A percentile compares a stretch with the other conserved stretches of the same genome.
These are phyloP conservation scores for Coemansia javaensis DNA, from an alignment of 192 early-diverging fungal genomes.

Conservation along the genomic window DNA sequence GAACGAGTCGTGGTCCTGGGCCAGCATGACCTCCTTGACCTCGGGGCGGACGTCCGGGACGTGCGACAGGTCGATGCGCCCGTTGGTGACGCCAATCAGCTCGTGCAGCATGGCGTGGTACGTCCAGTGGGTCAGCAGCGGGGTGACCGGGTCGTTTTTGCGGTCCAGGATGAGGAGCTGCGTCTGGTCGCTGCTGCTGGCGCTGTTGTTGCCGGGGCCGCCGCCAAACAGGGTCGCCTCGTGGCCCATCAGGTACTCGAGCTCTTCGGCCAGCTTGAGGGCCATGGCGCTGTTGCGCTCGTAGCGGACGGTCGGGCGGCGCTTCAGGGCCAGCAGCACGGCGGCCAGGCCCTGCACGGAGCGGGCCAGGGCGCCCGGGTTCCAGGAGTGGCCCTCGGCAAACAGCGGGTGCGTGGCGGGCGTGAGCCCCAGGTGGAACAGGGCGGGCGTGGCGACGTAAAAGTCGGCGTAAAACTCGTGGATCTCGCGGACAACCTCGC, in stretches of 20 bases:
- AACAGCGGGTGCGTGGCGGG: slow-evolving; percentile 63
- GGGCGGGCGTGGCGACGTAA: slow-evolving; percentile 72
- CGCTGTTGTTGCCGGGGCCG: slow-evolving; percentile 60
- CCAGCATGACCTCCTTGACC: slow-evolving; percentile 89
- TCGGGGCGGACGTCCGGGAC: slow-evolving; percentile 78
- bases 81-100: slow-evolving; percentile 87
- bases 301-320: slow-evolving; percentile 89
- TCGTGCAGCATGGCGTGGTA: slow-evolving; percentile 99
- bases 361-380: slow-evolving; percentile 67
- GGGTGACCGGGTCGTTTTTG: slow-evolving; percentile 92
- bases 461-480: slow-evolving; percentile 97
- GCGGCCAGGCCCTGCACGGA: slow-evolving; percentile 74
- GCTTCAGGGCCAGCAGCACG: slow-evolving; percentile 78
- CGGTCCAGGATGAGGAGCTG: slow-evolving; percentile 91
- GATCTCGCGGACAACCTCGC: slow-evolving; percentile 89
- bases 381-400: slow-evolving; percentile 75
- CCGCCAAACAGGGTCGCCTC: slow-evolving; percentile 39
- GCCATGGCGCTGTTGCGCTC: slow-evolving; percentile 79
- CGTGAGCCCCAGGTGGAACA: slow-evolving; percentile 74
- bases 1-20: slow-evolving; percentile 85
- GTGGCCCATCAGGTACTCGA: slow-evolving; percentile 43
- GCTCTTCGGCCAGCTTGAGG: slow-evolving; percentile 72
- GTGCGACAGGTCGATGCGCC: slow-evolving; percentile 84
- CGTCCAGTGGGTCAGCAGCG: slow-evolving; percentile 94
- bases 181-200: slow-evolving; percentile 55